A percentile compares a stretch with the other conserved stretches of the same genome.
These are phyloP conservation scores for Geotrichum aggregatum DNA, from an alignment of 1,139 yeast genomes.

Conservation along the genomic window DNA sequence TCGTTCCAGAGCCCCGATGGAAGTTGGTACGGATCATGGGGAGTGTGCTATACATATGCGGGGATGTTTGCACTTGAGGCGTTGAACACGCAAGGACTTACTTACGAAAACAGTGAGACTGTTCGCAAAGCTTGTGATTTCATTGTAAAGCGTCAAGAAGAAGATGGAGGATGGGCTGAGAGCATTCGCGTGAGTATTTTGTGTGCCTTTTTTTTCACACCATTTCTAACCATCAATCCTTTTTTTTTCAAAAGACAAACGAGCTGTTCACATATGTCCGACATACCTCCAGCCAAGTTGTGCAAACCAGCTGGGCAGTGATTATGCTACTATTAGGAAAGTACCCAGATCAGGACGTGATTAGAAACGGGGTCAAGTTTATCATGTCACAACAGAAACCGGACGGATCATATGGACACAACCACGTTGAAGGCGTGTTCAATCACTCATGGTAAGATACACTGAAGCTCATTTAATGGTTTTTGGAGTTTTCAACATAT, in stretches of 20 bases:
- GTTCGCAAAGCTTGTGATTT: constrained; percentile 83
- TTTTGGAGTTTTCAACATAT: background rate
- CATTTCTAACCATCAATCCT: background rate
- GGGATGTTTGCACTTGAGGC: constrained; percentile 98
- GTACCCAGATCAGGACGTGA: constrained; percentile 65
- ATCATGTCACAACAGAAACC: constrained; percentile 63
- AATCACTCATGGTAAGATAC: constrained; percentile 60
- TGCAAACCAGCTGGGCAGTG: constrained; percentile 91
- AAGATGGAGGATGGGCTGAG: constrained; percentile 98
- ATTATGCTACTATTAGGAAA: constrained; percentile 77
- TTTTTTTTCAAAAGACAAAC: constrained; percentile 43
- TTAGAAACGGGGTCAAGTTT: constrained; percentile 59
- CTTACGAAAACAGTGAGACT: constrained; percentile 55
- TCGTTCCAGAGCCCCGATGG: constrained; percentile 73
- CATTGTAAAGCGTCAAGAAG: constrained; percentile 64
- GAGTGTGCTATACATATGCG: constrained; percentile 92
- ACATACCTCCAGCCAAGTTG: constrained; percentile 61
- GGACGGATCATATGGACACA: constrained; percentile 83
- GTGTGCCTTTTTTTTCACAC: background rate
- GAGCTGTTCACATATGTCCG: constrained; percentile 78
- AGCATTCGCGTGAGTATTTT: constrained; percentile 34
- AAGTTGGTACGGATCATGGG: constrained; percentile 99
- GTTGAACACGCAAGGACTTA: constrained; percentile 60
- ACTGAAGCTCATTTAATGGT: background rate
- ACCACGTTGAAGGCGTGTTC: constrained; percentile 91